Evolutionary conservation across 2,329 filamentous ascomycete species (phyloP), one percentile per base, ranked within the genome.

Genomic region (Pseudocercospora vitis): DNA sequence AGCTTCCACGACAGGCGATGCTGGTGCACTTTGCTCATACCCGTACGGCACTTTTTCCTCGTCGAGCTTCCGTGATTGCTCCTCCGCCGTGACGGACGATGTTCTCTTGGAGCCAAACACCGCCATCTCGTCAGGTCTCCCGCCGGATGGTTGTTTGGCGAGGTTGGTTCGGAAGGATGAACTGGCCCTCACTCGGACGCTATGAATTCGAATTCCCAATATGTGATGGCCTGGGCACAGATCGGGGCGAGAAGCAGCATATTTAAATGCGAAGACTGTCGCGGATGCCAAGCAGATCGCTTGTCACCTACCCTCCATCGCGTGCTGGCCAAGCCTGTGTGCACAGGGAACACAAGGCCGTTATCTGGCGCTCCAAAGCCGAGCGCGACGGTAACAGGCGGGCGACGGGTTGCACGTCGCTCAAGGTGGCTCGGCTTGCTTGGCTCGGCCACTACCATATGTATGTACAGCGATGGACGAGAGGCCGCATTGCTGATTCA

Each of bases 41-140:
- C 55, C 49, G 50, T 61, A 55, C 12, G 58, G 49, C 26, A 40
- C 35, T 37, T 63, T 63, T 48, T 60, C 53, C 35, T 55, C 56
- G 16, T 40, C 31, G 16, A 26, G 23, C 33, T 24, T 33, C 24
- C 23, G 26, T 21, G 55, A 31, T 31, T 35, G 44, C 18, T 53
- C 24, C 45, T 45, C 53, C 14, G 42, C 44, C n/a, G 44, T 16
- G 18, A 52, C 46, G 21, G 57, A 55, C 9, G 45, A 28, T 11
- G 48, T 52, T 14, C 49, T 42, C 19, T 52, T 50, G 50, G 52
- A 55, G 45, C 21, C 37, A 12, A 42, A 42, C 9, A 53, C 29
- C 9, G 45, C 49, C 52, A 55, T 55, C 4, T 45, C 42, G 35
- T 47, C n/a, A n/a, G n/a, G n/a, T n/a, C n/a, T n/a, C n/a, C n/a